Base-by-base conservation (phyloP, 2,329 filamentous ascomycete genomes). In the Alternaria triticimaculans region DNA sequence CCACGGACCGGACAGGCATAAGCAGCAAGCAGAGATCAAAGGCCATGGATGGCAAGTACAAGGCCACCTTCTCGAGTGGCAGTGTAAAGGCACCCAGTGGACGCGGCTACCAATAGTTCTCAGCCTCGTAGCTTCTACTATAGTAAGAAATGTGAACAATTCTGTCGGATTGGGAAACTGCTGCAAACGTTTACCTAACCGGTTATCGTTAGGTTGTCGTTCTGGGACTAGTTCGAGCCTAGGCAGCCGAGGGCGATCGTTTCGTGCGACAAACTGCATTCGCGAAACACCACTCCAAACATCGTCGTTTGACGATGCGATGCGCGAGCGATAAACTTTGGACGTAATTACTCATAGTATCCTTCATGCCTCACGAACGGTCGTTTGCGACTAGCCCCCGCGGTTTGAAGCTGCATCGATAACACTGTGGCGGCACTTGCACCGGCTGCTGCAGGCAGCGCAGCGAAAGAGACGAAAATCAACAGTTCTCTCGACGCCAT, bases 1-100 rank as follows among this genome's bases (percentile, higher is more conserved):
- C 96, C 18, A 97, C 94, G 0, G 95, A 97, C 78, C 88, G 91
- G 58, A 92, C 92, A 12, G 95, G 95, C 0, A 90, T 91, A 48
- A 82, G 85, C 44, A 86, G 88, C 3, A 89, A 88, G 70, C 85
- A 90, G 77, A 83, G 85, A 46, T 69, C 70, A 55, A 84, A 86
- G 64, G 84, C 82, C 51, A 58, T 78, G 63, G 72, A 74, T 51
- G 61, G 60, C 21, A 77, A 70, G 57, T 64, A 70, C 37, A 78
- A 73, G 33, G 77, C 72, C 7, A 79, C 74, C 3, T 80, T 80
- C 53, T 75, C 72, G 23, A 78, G 76, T 61, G 75, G 70, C 5
- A 73, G 58, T 23, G 65, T 77, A 10, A 75, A 73, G 43, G 74
- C 77, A 25, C 55, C 65, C 14, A 60, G 60, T 44, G 61, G 58